Percentiles rank a stretch among this genome's conserved stretches.
These are phyloP conservation scores for Lunularia cruciata DNA, from an alignment of 225 moss, liverwort and hornwort genomes.

Conservation along the genomic window DNA sequence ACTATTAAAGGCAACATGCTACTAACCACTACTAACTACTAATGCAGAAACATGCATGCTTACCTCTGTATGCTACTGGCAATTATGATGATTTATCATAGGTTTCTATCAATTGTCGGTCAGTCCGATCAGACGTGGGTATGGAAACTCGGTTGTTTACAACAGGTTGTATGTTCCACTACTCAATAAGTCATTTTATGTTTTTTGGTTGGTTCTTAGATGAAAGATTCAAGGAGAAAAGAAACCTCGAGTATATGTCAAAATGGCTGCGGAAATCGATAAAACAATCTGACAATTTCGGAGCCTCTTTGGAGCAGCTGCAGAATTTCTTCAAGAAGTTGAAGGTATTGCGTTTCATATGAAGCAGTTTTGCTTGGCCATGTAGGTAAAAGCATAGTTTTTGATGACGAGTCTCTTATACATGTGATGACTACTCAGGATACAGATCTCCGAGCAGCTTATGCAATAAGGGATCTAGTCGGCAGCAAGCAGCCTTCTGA, in stretches of 20 bases:
- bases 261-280: constrained; percentile 76
- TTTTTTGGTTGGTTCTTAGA: constrained; percentile 39
- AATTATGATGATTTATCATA: no score
- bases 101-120: no score
- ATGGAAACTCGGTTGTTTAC: no score
- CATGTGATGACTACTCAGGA: constrained; percentile 19
- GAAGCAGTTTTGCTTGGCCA: not conserved
- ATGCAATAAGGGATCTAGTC: not conserved
- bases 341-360: constrained; percentile 40
- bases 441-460: constrained; percentile 15
- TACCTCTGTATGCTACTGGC: no score
- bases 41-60: no score
- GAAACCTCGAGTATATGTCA: constrained; percentile 70
- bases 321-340: constrained; percentile 55
- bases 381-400: not conserved
- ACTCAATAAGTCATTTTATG: no score
- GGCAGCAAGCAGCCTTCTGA: constrained; percentile 3
- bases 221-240: constrained; percentile 58
- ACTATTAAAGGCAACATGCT: no score
- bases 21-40: no score
- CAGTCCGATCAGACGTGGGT: no score
- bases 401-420: not conserved
- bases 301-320: constrained; percentile 51
- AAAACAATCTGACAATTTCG: constrained; percentile 52
- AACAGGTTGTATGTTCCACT: no score